A percentile compares a stretch with the other conserved stretches of the same genome.
Conservation (phyloP, 75 land plant genomes). For the Ceratopteris richardii region DNA sequence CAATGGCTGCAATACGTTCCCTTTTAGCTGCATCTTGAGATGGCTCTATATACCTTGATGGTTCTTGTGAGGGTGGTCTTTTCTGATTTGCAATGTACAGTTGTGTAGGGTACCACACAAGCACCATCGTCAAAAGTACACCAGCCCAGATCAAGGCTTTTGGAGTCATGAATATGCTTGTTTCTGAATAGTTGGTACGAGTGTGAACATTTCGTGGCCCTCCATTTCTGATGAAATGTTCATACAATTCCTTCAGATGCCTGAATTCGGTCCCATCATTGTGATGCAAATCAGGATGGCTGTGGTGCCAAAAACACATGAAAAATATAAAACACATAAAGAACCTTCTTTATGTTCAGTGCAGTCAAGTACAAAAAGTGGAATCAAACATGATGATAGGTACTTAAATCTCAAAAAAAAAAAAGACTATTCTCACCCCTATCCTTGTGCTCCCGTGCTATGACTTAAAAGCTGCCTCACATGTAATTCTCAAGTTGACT, state of each 20-base stretch:
- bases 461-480: too few species aligned
- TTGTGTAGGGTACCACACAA: neutral
- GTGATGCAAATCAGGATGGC: slow-evolving; percentile 22
- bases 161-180: neutral
- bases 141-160: neutral
- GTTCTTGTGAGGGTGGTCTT: slow-evolving; percentile 4
- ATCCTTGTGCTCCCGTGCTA: too few species aligned
- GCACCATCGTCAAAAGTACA: neutral
- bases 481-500: too few species aligned
- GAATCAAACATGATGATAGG: too few species aligned
- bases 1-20: slow-evolving; percentile 23
- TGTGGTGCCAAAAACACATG: too few species aligned
- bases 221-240: slow-evolving; percentile 10
- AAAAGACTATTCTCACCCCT: too few species aligned
- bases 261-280: slow-evolving; percentile 20
- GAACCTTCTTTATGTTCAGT: too few species aligned
- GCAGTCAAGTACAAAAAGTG: too few species aligned
- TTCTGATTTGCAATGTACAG: neutral
- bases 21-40: slow-evolving; percentile 22
- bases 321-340: too few species aligned
- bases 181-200: neutral
- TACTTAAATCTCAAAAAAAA: too few species aligned
- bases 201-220: neutral
- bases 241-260: slow-evolving; percentile 17
- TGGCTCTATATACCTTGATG: slow-evolving; percentile 20